phyloP scores from a whole-genome alignment of 2,329 filamentous ascomycete genomes.

The Gyromitra esculenta region DNA sequence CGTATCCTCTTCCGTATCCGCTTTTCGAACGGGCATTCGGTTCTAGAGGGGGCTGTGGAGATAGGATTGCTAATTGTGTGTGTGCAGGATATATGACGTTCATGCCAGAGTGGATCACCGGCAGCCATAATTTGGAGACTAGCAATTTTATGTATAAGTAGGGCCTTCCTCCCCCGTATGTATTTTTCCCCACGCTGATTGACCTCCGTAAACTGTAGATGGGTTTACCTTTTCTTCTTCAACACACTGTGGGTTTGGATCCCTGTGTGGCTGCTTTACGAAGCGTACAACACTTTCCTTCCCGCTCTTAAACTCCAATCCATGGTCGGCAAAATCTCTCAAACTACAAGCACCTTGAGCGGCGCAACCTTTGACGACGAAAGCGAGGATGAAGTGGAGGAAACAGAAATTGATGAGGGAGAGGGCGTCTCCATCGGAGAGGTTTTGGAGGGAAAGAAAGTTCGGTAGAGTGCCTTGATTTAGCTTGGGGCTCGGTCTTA shows the following conservation, averaged over 20 bases:
- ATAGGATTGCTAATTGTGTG: neutral
- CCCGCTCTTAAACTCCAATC: slow-evolving; percentile 37
- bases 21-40: neutral
- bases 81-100: slow-evolving; percentile 74
- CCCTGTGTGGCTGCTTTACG: slow-evolving; percentile 69
- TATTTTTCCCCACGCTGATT: neutral
- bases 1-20: neutral
- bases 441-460: slow-evolving; percentile 39
- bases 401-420: slow-evolving; percentile 11
- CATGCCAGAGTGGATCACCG: slow-evolving; percentile 74
- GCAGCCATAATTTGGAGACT: slow-evolving; percentile 70
- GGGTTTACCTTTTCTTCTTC: slow-evolving; percentile 75
- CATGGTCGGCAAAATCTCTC: slow-evolving; percentile 39
- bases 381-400: slow-evolving; percentile 23
- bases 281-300: slow-evolving; percentile 61
- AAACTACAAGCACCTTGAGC: slow-evolving; percentile 14
- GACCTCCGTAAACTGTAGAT: slow-evolving; percentile 58
- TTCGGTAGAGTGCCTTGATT: neutral
- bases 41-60: neutral
- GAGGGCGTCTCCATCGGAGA: slow-evolving; percentile 26
- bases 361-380: slow-evolving; percentile 29
- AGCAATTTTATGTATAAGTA: slow-evolving; percentile 73
- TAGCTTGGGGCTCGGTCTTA: neutral
- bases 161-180: neutral
- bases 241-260: slow-evolving; percentile 75